Base-by-base conservation (phyloP, 148 eudicot species). In the Euryodendron excelsum region DNA sequence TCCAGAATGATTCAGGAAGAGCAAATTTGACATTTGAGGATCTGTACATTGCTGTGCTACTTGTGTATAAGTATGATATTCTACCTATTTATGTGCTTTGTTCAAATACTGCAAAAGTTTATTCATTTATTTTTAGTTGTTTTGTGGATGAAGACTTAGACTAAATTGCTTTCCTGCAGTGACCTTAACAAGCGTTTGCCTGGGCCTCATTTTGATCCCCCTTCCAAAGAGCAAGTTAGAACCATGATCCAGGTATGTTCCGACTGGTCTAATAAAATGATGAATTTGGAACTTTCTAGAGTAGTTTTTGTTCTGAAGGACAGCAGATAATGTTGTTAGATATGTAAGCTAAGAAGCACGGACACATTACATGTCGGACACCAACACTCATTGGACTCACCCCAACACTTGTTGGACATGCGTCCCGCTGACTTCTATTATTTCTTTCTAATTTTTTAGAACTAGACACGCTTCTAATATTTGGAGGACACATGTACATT, bases 131-230 rank as follows among this genome's bases (percentile, higher is more conserved):
- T 1, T 21, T 14, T 61, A 48, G 45, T 39, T 47, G 14, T 76
- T 52, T 64, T 18, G 25, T 17, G 15, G 12, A 60, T 4, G 4
- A 31, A 63, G 44, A 30, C 37, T 7, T 28, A 11, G 52, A 37
- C 31, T 37, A 23, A 37, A 44, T 75, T 72, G 28, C 52, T 72
- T 23, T 67, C 23, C 27, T 91, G 76, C 79, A 95, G 97, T 82
- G 97, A 95, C 72, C 88, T 93, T 56, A 95, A 95, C 68, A 95
- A 95, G 85, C 85, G 85, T 63, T 84, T 95, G 80, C 97, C 98
- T 9, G 94, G 97, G 69, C 93, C 97, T 39, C 98, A 95, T 84
- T 91, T 93, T 74, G 98, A 93, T 80, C 98, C 98, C 69, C 98
- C 98, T 1, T 47, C 93, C 30, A 95, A 87, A 78, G 96, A 86